Conservation (phyloP, 2,329 filamentous ascomycete genomes). For the Tetracladium maxilliforme region DNA sequence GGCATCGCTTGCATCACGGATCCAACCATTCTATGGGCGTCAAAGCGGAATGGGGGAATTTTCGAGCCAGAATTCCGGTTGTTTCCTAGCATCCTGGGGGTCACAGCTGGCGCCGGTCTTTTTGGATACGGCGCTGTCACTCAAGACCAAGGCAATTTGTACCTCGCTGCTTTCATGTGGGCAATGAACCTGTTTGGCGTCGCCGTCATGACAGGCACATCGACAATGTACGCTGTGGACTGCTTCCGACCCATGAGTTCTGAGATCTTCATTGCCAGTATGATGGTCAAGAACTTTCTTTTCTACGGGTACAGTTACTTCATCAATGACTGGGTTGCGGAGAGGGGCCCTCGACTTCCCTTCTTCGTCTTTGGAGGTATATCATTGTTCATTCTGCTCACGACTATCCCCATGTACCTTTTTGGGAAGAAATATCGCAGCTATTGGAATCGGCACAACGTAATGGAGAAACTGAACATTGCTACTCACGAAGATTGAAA, state of each 20-base stretch:
- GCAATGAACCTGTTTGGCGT: constrained; percentile 10
- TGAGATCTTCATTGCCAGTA: constrained; percentile 25
- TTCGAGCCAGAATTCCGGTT: constrained; percentile 39
- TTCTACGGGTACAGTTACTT: constrained; percentile 26
- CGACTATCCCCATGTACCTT: constrained; percentile 4
- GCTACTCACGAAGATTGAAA: constrained; percentile 6
- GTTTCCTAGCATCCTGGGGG: constrained; percentile 16
- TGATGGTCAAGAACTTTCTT: constrained; percentile 27
- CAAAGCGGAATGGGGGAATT: constrained; percentile 31
- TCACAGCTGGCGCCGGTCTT: constrained; percentile 19
- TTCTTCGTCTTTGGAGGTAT: constrained; percentile 20
- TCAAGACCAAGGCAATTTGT: constrained; percentile 8
- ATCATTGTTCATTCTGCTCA: constrained; percentile 3
- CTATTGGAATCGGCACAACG: constrained; percentile 5
- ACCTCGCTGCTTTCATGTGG: constrained; percentile 17
- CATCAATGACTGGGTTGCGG: constrained; percentile 23
- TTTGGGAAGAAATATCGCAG: constrained; percentile 6
- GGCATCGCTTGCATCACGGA: constrained; percentile 18
- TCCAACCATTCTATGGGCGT: constrained; percentile 22
- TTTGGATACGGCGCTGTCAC: constrained; percentile 20
- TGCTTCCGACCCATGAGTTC: constrained; percentile 22
- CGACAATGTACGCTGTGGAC: constrained; percentile 20
- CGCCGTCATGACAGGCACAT: constrained; percentile 14
- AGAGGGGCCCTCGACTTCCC: constrained; percentile 16
- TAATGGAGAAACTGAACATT: constrained; percentile 6